These are phyloP conservation scores for Cubamyces lactineus DNA, from an alignment of 768 basidiomycete species.

Conservation along the genomic window DNA sequence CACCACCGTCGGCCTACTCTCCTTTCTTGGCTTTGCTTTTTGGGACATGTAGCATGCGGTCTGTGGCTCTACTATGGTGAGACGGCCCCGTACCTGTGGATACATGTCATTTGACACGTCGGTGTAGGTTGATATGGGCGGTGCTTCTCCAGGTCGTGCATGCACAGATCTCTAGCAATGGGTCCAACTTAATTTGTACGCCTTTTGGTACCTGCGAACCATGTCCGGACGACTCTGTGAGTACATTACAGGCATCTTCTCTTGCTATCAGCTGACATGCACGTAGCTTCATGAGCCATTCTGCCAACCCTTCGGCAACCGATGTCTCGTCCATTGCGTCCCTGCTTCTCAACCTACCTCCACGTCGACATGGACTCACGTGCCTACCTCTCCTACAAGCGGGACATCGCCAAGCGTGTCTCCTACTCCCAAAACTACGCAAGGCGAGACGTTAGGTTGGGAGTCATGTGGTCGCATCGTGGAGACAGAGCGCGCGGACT, in stretches of 20 bases:
- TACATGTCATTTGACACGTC: not conserved
- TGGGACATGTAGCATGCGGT: conserved; percentile 16
- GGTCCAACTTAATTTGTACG: conserved; percentile 38
- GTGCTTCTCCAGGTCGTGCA: not conserved
- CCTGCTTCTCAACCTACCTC: conserved; percentile 32
- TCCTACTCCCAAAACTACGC: conserved; percentile 15
- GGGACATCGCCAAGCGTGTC: conserved; percentile 17
- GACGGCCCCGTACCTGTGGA: not conserved
- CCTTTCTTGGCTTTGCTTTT: not conserved
- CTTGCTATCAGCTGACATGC: not conserved
- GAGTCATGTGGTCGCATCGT: conserved; percentile 91
- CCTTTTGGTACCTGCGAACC: conserved; percentile 64
- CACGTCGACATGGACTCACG: not conserved
- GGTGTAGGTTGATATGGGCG: conserved; percentile 12
- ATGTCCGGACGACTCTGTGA: conserved; percentile 65
- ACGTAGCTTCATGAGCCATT: conserved; percentile 80
- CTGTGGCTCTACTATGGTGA: conserved; percentile 2
- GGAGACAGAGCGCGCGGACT: conserved; percentile 78
- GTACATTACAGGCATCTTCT: conserved; percentile 29
- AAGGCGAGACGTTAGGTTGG: conserved; percentile 81
- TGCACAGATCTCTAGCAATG: conserved; percentile 15
- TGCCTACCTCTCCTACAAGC: conserved; percentile 11
- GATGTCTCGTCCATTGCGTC: conserved; percentile 84
- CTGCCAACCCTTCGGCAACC: conserved; percentile 95
- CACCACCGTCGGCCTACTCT: not conserved